Evolutionary conservation across 1,284 basidiomycete genomes (phyloP), one percentile per base, ranked within the genome.

Genomic region (Fomitopsis betulina): DNA sequence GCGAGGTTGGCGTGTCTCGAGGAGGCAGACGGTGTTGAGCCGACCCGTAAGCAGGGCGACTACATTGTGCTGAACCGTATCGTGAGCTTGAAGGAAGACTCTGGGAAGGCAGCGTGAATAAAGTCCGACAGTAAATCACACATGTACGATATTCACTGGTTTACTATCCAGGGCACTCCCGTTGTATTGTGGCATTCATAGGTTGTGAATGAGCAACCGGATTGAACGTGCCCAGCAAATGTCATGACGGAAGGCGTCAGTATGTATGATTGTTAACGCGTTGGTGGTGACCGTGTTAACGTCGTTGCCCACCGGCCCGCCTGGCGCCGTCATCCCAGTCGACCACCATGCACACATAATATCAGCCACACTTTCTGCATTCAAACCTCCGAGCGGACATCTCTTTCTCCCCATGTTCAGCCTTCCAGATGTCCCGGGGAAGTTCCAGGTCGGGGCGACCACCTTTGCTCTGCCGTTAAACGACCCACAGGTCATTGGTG

Each of bases 61-160:
- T 82, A 80, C 69, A 72, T 99, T 52, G 84, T 98, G 23, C 79
- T 99, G 49, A 99, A 99, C 75, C 84, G 93, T 57, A 96, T 98
- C 64, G 96, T 98, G 27, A 92, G 88, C 61, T 74, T 99, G 75
- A 99, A 99, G 77, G 96, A 98, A 77, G 96, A 98, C 72, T 84
- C 87, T 5, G 92, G 92, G n/a, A 97, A 97, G 67, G 68, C 79
- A 38, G 76, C 74, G 6, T 73, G 27, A 61, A 58, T 12, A 37
- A 13, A 38, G 33, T n/a, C n/a, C n/a, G n/a, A 15, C 5, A 10
- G 17, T n/a, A 25, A 30, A 21, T 6, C 5, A 30, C 17, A 2
- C 17, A n/a, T 47, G 45, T 47, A 47, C 45, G 9, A n/a, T 47
- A 47, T 15, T 15, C 2, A 30, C 25, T 3, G 27, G 27, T 4